Evolutionary conservation across 2,329 filamentous ascomycete species (phyloP).

Genomic region (Penicillium sp.): DNA sequence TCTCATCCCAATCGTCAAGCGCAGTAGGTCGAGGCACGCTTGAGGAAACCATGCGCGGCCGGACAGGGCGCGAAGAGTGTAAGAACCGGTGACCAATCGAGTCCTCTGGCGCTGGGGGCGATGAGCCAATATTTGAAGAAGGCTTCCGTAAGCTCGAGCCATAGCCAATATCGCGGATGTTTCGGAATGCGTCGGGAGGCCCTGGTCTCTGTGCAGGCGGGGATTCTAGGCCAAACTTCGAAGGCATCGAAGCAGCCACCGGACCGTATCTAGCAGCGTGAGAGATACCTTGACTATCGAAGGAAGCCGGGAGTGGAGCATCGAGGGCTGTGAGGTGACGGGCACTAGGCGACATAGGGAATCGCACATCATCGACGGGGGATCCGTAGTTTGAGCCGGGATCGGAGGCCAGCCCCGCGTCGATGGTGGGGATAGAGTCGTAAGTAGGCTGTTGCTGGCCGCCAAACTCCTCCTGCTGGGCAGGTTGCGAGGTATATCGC

Average conservation of each 20-base stretch:
- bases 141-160: constrained; percentile 71
- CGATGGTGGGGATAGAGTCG: constrained; percentile 59
- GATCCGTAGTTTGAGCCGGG: constrained; percentile 76
- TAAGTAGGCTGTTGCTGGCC: constrained; percentile 51
- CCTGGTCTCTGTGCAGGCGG: constrained; percentile 73
- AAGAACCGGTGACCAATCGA: constrained; percentile 66
- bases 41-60: constrained; percentile 62
- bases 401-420: constrained; percentile 63
- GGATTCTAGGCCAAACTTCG: constrained; percentile 86
- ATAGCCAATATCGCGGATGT: constrained; percentile 68
- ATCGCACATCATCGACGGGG: constrained; percentile 75
- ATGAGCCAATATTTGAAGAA: constrained; percentile 56
- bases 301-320: constrained; percentile 88
- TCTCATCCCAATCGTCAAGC: constrained; percentile 63
- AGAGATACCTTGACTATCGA: constrained; percentile 94
- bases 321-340: constrained; percentile 86
- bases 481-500: constrained; percentile 47
- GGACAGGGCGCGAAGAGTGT: constrained; percentile 68
- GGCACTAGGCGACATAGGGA: constrained; percentile 76
- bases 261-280: constrained; percentile 88
- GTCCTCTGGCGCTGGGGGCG: constrained; percentile 68
- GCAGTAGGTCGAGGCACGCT: constrained; percentile 60
- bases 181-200: constrained; percentile 66
- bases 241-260: constrained; percentile 89
- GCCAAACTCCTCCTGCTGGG: constrained; percentile 48